These are phyloP conservation scores for Pythium angustatum DNA, from an alignment of 352 stramenopile species.

Conservation along the genomic window DNA sequence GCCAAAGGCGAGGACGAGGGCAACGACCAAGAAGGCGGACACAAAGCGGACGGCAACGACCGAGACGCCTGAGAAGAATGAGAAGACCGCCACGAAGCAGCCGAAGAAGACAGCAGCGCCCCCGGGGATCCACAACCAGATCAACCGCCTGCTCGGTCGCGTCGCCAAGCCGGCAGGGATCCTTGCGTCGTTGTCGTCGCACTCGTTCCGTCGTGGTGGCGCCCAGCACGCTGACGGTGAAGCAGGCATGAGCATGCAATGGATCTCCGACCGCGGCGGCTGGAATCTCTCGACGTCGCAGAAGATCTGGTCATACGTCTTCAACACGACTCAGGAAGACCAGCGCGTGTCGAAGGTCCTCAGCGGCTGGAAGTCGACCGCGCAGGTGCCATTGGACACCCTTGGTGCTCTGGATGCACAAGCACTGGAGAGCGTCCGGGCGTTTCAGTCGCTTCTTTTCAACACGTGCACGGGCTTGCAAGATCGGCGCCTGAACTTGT, in stretches of 20 bases:
- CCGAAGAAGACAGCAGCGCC: background rate
- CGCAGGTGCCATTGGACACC: background rate
- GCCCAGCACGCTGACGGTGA: slow-evolving; percentile 23
- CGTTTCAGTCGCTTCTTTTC: slow-evolving; percentile 1
- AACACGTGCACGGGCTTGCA: slow-evolving; percentile 5
- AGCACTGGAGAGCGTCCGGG: too few relatives aligned
- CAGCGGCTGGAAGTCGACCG: slow-evolving; percentile 1
- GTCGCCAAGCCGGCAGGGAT: slow-evolving; percentile 1
- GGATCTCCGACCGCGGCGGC: slow-evolving; percentile 24
- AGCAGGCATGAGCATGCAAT: slow-evolving; percentile 20
- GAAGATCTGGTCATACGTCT: slow-evolving; percentile 24
- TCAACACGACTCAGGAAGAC: slow-evolving; percentile 24
- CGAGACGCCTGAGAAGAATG: too few relatives aligned
- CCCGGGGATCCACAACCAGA: slow-evolving; percentile 19
- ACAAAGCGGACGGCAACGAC: too few relatives aligned
- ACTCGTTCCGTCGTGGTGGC: slow-evolving; percentile 31
- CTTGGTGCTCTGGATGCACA: background rate
- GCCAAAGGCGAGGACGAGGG: background rate
- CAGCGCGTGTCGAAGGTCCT: slow-evolving; percentile 7
- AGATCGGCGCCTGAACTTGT: slow-evolving; percentile 5
- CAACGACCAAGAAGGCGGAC: too few relatives aligned
- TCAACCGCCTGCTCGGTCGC: slow-evolving; percentile 21
- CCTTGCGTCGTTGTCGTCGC: slow-evolving; percentile 12
- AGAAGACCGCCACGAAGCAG: too few relatives aligned
- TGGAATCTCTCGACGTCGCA: slow-evolving; percentile 23